Base-by-base conservation (phyloP, 768 basidiomycete genomes). In the Kwoniella sp. region DNA sequence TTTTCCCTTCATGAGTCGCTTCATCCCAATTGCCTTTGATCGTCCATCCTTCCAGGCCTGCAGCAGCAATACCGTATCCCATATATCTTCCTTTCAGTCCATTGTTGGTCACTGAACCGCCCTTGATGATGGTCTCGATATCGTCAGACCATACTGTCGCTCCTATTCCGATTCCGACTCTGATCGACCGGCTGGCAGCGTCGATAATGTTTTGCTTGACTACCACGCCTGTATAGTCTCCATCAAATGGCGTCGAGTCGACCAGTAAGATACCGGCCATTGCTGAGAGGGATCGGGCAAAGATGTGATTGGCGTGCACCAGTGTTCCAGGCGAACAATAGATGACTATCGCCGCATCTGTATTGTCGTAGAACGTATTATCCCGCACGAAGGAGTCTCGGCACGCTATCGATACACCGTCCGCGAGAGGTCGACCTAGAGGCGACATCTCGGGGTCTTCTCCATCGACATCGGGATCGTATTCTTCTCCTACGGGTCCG, bases 251-350 rank as follows among this genome's bases (percentile, higher is more conserved):
- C 1, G 75, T 73, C 13, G 71, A 61, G 60, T 83, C 82, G 37
- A 82, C 81, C 66, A 81, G 72, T 29, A 80, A 60, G 63, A 82
- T 81, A 4, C 82, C 82, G 4, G 80, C 82, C 76, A 83, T 80
- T 0, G 79, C 69, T 13, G 80, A 77, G 1, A 65, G 55, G 2
- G 68, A 65, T 1, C 75, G 65, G 2, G 82, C 70, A 22, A 72
- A 69, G 63, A 83, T 79, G 5, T 72, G 74, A 70, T 83, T 83
- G 60, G 72, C 63, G 12, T 75, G 53, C 48, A 82, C 72, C 33
- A 73, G 46, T 1, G 81, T 79, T 1, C 81, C 82, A 0, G 82
- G 82, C 2, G 82, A 80, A 56, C 82, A 81, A 64, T 81, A 83
- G 37, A 82, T 58, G 24, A 80, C 74, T 21, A 80, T 70, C 17